phyloP scores from a whole-genome alignment of 2,329 filamentous ascomycete species.

The Hymenoscyphus infarciens region DNA sequence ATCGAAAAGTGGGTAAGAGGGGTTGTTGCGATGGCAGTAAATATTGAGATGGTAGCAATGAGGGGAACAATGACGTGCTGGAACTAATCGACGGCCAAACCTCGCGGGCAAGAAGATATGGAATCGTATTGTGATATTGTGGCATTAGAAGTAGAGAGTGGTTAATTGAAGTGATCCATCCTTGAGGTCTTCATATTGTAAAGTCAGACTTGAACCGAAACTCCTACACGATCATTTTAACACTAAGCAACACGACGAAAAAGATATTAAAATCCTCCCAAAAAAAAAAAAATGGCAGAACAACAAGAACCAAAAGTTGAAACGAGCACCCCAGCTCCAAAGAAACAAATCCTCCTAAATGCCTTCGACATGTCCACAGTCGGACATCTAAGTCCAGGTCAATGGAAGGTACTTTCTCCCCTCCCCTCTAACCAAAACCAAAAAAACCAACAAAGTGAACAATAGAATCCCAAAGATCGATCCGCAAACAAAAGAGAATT shows the following conservation, averaged over 20 bases:
- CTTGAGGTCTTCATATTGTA: not conserved
- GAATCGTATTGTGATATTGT: too few species aligned
- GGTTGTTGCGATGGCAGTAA: not conserved
- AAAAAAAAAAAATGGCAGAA: not conserved
- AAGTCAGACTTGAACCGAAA: not conserved
- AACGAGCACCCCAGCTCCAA: constrained; percentile 23
- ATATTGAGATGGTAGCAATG: too few species aligned
- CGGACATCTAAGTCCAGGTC: constrained; percentile 61
- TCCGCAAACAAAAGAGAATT: constrained; percentile 58
- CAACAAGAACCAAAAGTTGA: not conserved
- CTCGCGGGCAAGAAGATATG: too few species aligned
- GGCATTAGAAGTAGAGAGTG: too few species aligned
- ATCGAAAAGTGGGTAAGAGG: not conserved
- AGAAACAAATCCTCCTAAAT: constrained; percentile 58
- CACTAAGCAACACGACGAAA: not conserved
- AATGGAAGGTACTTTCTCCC: constrained; percentile 55
- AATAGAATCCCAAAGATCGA: constrained; percentile 56
- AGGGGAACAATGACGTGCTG: too few species aligned
- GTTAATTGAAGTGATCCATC: too few species aligned
- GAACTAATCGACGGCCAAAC: too few species aligned
- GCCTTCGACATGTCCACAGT: constrained; percentile 65
- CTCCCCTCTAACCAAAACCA: not conserved
- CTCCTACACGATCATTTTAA: not conserved
- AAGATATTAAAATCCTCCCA: not conserved
- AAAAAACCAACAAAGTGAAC: not conserved